Evolutionary conservation across 352 stramenopile species (phyloP).

Genomic region (Phytophthora pistaciae): DNA sequence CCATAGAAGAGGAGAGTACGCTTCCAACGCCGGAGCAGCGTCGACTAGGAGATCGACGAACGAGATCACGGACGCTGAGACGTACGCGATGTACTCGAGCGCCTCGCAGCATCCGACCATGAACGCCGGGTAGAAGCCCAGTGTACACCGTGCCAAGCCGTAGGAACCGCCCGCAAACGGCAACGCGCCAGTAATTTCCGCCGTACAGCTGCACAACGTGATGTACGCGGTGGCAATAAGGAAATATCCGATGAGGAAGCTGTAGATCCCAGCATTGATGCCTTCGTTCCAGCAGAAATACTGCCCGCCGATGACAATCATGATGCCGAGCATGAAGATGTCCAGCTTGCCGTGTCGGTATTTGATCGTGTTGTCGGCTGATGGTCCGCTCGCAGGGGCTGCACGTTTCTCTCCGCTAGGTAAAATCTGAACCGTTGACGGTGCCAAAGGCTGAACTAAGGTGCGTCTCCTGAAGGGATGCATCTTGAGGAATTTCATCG

Average conservation of each 20-base stretch:
- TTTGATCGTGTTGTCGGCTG: conserved; percentile 3
- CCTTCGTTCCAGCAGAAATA: conserved; percentile 57
- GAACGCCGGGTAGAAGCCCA: conserved; percentile 47
- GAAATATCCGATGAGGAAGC: conserved; percentile 36
- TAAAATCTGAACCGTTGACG: conserved; percentile 10
- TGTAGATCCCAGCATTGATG: conserved; percentile 38
- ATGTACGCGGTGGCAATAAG: conserved; percentile 41
- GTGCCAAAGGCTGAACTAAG: neutral
- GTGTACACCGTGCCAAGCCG: conserved; percentile 43
- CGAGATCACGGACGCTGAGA: conserved; percentile 36
- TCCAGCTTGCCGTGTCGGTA: conserved; percentile 34
- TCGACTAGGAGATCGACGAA: conserved; percentile 48
- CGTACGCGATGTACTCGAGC: conserved; percentile 58
- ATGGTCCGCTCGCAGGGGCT: conserved; percentile 1
- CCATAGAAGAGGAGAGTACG: conserved; percentile 33
- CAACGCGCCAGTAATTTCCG: conserved; percentile 40
- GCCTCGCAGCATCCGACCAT: conserved; percentile 47
- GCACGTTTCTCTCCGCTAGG: neutral
- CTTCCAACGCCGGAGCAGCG: conserved; percentile 8
- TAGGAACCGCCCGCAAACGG: conserved; percentile 47
- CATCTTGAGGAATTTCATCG: conserved; percentile 5
- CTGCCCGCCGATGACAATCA: conserved; percentile 50
- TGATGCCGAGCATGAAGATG: conserved; percentile 45
- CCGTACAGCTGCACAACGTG: conserved; percentile 40
- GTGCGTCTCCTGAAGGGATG: neutral